Percentiles rank a stretch among this genome's conserved stretches.
Evolutionary conservation across 257 asterid species (phyloP).

Genomic region (Nicotiana knightiana): DNA sequence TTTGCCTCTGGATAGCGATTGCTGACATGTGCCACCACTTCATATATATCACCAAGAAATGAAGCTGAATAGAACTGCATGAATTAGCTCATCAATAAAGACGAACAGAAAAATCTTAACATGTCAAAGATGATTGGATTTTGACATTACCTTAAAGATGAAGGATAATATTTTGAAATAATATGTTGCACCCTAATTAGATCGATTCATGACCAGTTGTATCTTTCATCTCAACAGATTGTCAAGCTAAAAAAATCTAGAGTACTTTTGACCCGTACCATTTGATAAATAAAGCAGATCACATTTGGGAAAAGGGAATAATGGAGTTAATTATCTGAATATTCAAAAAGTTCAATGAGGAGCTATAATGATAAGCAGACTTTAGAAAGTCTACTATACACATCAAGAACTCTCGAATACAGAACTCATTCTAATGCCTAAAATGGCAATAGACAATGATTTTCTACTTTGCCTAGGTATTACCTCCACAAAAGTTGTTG

Average conservation of each 20-base stretch:
- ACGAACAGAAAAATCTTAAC: neutral
- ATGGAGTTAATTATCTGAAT: neutral
- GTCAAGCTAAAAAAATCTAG: neutral
- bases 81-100: conserved; percentile 11
- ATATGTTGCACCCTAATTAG: neutral
- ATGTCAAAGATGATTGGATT: neutral
- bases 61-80: conserved; percentile 98
- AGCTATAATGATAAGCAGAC: neutral
- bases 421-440: neutral
- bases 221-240: neutral
- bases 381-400: neutral
- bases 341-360: neutral
- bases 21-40: conserved; percentile 69
- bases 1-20: conserved; percentile 67
- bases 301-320: neutral
- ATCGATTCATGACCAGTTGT: neutral
- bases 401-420: neutral
- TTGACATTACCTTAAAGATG: neutral
- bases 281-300: neutral
- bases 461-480: neutral
- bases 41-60: conserved; percentile 80
- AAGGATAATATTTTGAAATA: neutral
- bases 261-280: neutral
- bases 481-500: neutral
- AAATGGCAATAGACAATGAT: neutral